Evolutionary conservation across 1,284 basidiomycete species (phyloP).

Genomic region (Papiliotrema flavescens): DNA sequence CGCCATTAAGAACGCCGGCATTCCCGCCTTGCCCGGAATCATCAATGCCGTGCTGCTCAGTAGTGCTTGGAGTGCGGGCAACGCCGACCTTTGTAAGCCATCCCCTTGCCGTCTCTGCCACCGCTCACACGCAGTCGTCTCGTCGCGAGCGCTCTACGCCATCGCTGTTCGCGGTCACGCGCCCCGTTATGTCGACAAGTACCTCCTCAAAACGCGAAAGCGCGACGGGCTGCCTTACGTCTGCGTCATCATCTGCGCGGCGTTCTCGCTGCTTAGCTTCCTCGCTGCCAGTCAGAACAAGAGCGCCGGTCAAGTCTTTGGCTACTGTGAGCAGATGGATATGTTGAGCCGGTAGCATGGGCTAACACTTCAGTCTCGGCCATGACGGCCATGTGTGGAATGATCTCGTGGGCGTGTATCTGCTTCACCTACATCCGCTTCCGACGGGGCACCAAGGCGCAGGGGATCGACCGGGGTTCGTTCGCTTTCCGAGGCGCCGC

Average conservation of each 20-base stretch:
- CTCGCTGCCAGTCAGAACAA: conserved; percentile 51
- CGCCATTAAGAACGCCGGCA: conserved; percentile 61
- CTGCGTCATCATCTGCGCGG: conserved; percentile 59
- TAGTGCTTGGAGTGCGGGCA: conserved; percentile 81
- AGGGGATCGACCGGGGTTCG: conserved; percentile 24
- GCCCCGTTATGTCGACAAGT: not conserved
- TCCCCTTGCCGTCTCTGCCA: too few species aligned
- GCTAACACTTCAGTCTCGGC: too few species aligned
- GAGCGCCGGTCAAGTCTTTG: conserved; percentile 45
- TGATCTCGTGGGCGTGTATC: conserved; percentile 10
- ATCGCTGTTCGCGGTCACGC: not conserved
- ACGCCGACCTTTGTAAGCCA: conserved; percentile 58
- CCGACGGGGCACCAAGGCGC: conserved; percentile 22
- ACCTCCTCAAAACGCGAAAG: not conserved
- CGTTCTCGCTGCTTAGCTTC: conserved; percentile 58
- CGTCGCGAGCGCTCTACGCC: not conserved
- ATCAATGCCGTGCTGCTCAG: conserved; percentile 82
- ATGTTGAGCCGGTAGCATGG: too few species aligned
- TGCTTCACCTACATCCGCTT: conserved; percentile 28
- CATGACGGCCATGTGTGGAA: conserved; percentile 57
- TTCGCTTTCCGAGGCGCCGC: conserved; percentile 55
- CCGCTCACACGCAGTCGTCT: not conserved
- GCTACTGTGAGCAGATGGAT: conserved; percentile 62
- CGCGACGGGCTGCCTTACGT: conserved; percentile 16
- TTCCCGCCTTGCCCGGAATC: conserved; percentile 55